Evolutionary conservation across 2,329 filamentous ascomycete species (phyloP), one percentile per base, ranked within the genome.

Genomic region (Phaeosphaeriaceae sp.): DNA sequence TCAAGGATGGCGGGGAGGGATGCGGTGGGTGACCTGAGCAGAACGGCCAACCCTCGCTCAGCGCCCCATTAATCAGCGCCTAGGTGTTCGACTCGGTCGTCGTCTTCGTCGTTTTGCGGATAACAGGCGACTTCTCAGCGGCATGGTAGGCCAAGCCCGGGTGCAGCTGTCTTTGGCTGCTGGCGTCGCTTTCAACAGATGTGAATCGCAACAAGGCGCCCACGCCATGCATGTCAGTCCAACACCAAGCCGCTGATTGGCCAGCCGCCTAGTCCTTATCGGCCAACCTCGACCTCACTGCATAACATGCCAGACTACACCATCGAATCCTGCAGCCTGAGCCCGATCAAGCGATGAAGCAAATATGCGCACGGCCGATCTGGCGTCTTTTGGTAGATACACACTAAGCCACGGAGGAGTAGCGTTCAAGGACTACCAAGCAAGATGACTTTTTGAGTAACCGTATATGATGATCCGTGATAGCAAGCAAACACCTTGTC

Each of bases 31-130:
- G 31, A 45, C 19, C 41, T 20, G 40, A 6, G 40, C 13, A 42
- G 15, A 42, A 27, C 31, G 50, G 48, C 50, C 40, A 42, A 33
- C 21, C 21, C 51, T 52, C 54, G 54, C 41, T 49, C 62, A 64
- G 61, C 65, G 52, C 51, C 44, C 51, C 62, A 65, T 69, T 65
- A 69, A 68, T 70, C 68, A 66, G 68, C 68, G 25, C 48, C 58
- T 54, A 54, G 60, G 54, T 56, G 51, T 36, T 48, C 46, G 20
- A 45, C 55, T 62, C 57, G 22, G 57, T 64, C 60, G 60, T 57
- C 31, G 7, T 36, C 31, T 11, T 36, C 31, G 31, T 36, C 31
- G 58, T 51, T 66, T 53, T 50, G 57, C 57, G 31, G 54, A 45
- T 50, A 49, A 48, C n/a, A 48, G 20, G 36, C 20, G 54, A 50